Evolutionary conservation across 352 stramenopile species (phyloP), one percentile per base, ranked within the genome.

Genomic region (Phytophthora crassamura): DNA sequence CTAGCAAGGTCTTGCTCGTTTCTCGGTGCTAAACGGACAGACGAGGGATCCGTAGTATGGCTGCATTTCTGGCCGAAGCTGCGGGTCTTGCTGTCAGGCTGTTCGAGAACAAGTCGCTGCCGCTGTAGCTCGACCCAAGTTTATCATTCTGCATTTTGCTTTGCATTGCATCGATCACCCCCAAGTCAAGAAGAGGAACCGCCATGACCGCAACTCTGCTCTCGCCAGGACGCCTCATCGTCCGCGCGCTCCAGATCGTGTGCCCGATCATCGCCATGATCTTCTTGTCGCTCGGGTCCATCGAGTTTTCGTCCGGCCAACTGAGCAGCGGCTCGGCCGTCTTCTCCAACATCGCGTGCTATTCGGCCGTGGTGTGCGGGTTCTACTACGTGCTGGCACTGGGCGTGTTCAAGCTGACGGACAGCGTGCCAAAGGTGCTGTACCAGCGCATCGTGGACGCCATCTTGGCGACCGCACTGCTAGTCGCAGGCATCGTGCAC

Each of bases 271-370:
- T 69, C 12, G 64, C 54, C 51, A 78, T 83, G 68, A 76, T 83
- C 61, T 80, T 80, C 69, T 76, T 60, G 45, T 80, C 69, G 48
- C 64, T 78, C 25, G 75, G 75, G 43, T 83, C 78, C 64, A 77
- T 80, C 53, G 61, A 80, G 61, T 77, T 72, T 48, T 69, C 52
- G 8, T 66, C 63, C 6, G 75, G 75, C 18, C 75, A 80, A 48
- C 41, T 78, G 22, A 77, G 59, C 54, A 83, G 71, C 43, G 65
- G 57, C 1, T 51, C 75, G 7, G 72, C 72, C 56, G 79, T 77
- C 39, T 77, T 69, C 69, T 67, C 69, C 12, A 75, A 45, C 45
- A 61, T 84, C 39, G 62, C 69, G 38, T 79, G 67, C 59, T 84
- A 84, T 65, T 69, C 75, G 22, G 69, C 72, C 35, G 60, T 79